A percentile compares a stretch with the other conserved stretches of the same genome.
Conservation (phyloP, 129 eudicot species). For the Flaveria ramosissima region DNA sequence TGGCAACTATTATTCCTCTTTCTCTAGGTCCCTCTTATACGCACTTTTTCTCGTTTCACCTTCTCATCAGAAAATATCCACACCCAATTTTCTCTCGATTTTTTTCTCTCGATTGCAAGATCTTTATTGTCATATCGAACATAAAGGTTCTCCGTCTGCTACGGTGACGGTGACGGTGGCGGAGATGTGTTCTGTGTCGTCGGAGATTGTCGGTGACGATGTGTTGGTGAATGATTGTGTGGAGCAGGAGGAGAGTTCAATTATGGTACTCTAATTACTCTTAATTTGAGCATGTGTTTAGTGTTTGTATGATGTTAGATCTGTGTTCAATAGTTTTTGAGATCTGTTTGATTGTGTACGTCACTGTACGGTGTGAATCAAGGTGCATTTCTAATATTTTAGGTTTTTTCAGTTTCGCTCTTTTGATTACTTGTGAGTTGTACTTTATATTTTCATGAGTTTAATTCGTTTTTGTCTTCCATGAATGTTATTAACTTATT, state of each 20-base stretch:
- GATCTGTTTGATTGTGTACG: constrained; percentile 17
- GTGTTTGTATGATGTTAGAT: constrained; percentile 17
- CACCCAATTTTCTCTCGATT: constrained; percentile 14
- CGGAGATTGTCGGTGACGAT: constrained; percentile 27
- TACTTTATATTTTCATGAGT: background rate
- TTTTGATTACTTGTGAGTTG: constrained; percentile 1
- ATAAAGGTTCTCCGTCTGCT: constrained; percentile 14
- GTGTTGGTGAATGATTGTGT: constrained; percentile 13
- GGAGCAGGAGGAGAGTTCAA: constrained; percentile 42
- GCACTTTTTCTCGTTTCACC: constrained; percentile 17
- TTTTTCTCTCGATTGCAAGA: background rate
- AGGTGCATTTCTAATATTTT: constrained; percentile 1
- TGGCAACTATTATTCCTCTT: constrained; percentile 22
- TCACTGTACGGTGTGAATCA: background rate
- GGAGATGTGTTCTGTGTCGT: constrained; percentile 16
- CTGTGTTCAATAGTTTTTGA: constrained; percentile 11
- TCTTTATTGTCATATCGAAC: constrained; percentile 9
- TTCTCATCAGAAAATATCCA: constrained; percentile 28
- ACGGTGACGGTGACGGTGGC: background rate
- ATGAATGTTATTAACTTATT: background rate
- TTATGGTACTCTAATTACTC: constrained; percentile 25
- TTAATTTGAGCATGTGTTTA: constrained; percentile 3
- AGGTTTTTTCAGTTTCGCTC: background rate
- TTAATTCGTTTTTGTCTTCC: background rate
- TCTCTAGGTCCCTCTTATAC: background rate